Percentiles rank a stretch among this genome's conserved stretches.
phyloP scores from a whole-genome alignment of 176 grass and related monocot species.

The Ananas comosus region DNA sequence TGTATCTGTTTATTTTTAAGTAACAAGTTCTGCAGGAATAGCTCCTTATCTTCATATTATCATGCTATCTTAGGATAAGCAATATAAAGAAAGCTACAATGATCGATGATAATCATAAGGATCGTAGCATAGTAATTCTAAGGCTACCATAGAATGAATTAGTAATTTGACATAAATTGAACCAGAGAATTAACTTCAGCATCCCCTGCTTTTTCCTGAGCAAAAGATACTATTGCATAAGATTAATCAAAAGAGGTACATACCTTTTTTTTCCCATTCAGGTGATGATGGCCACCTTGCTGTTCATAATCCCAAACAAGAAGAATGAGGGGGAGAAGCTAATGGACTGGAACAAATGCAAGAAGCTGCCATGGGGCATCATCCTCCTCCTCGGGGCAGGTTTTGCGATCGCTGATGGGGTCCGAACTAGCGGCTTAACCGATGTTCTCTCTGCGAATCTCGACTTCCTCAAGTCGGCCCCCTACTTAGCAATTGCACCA shows the following conservation, averaged over 20 bases:
- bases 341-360: constrained; percentile 98
- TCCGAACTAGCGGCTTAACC: constrained; percentile 53
- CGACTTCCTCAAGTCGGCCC: constrained; percentile 15
- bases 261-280: constrained; percentile 7
- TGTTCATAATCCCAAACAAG: constrained; percentile 81
- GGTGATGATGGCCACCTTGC: constrained; percentile 79
- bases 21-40: too few species aligned
- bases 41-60: too few species aligned
- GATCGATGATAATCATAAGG: too few species aligned
- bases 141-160: too few species aligned
- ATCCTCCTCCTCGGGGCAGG: constrained; percentile 83
- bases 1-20: too few species aligned
- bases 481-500: constrained; percentile 13
- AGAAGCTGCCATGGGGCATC: constrained; percentile 79
- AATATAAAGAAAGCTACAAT: too few species aligned
- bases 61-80: too few species aligned
- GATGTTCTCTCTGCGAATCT: constrained; percentile 9
- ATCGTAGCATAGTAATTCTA: neutral
- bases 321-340: constrained; percentile 62
- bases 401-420: constrained; percentile 76
- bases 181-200: neutral
- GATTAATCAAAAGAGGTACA: too few species aligned
- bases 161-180: too few species aligned
- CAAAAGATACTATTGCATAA: too few species aligned
- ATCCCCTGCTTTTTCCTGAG: neutral